A percentile compares a stretch with the other conserved stretches of the same genome.
phyloP scores from a whole-genome alignment of 257 asterid genomes.

The Craterostigma plantagineum region DNA sequence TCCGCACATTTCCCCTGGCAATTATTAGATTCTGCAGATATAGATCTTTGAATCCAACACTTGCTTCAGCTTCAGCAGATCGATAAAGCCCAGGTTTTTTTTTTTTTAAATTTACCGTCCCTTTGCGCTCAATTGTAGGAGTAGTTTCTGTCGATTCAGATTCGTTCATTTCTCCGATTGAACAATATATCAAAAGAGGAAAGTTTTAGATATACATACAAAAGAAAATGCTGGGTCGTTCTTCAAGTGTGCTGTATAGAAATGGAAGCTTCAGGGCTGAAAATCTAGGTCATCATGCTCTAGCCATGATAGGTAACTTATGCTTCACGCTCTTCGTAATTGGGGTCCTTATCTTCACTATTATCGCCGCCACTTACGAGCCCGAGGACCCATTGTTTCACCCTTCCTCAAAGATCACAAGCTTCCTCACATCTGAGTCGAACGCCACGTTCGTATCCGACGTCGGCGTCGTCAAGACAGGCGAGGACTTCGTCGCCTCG shows the following conservation, averaged over 20 bases:
- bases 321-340: conserved; percentile 63
- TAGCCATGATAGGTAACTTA: conserved; percentile 64
- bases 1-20: no score
- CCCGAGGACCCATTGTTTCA: conserved; percentile 88
- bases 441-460: conserved; percentile 78
- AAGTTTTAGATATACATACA: neutral
- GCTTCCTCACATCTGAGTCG: conserved; percentile 60
- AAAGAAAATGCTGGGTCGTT: conserved; percentile 36
- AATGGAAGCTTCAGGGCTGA: conserved; percentile 60
- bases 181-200: neutral
- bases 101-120: no score
- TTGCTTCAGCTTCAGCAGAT: no score
- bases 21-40: neutral
- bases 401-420: conserved; percentile 74
- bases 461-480: conserved; percentile 59
- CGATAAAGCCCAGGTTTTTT: no score
- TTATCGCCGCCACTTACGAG: conserved; percentile 82
- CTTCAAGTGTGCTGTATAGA: conserved; percentile 24
- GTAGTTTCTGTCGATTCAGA: no score
- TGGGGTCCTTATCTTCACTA: conserved; percentile 66
- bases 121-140: no score
- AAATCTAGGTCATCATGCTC: conserved; percentile 60
- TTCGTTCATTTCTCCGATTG: no score
- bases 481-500: conserved; percentile 70
- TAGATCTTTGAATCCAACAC: no score